A percentile compares a stretch with the other conserved stretches of the same genome.
These are phyloP conservation scores for Lantana camara DNA, from an alignment of 257 asterid genomes.

Conservation along the genomic window DNA sequence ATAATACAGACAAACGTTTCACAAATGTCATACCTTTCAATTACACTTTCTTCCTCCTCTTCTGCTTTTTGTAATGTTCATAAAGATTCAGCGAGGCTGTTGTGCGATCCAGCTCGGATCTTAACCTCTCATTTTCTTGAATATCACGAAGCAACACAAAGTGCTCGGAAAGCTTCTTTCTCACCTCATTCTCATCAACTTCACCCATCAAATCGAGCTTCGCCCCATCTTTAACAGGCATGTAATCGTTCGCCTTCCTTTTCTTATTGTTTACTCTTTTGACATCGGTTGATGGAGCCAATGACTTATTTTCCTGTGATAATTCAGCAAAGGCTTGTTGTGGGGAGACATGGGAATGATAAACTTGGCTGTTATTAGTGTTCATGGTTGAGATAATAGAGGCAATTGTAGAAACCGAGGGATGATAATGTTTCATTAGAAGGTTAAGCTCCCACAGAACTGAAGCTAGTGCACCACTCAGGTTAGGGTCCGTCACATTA, in stretches of 20 bases:
- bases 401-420: constrained; percentile 63
- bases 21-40: constrained; percentile 2
- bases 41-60: constrained; percentile 43
- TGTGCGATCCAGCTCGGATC: constrained; percentile 63
- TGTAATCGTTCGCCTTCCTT: constrained; percentile 35
- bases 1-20: neutral
- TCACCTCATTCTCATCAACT: constrained; percentile 52
- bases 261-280: constrained; percentile 45
- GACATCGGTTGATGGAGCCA: constrained; percentile 31
- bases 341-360: constrained; percentile 68
- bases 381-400: constrained; percentile 67
- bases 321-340: constrained; percentile 69
- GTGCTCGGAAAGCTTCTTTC: constrained; percentile 60
- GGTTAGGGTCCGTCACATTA: constrained; percentile 81
- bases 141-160: constrained; percentile 62
- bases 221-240: constrained; percentile 22
- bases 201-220: constrained; percentile 27
- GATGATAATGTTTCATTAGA: constrained; percentile 76
- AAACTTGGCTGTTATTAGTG: constrained; percentile 56
- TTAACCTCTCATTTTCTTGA: constrained; percentile 68
- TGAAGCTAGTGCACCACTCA: constrained; percentile 92
- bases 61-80: constrained; percentile 55
- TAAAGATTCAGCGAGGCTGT: constrained; percentile 48
- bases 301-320: constrained; percentile 49
- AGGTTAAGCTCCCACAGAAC: constrained; percentile 98